Evolutionary conservation across 2,329 filamentous ascomycete species (phyloP).

Genomic region (Macrophomina phaseolina): DNA sequence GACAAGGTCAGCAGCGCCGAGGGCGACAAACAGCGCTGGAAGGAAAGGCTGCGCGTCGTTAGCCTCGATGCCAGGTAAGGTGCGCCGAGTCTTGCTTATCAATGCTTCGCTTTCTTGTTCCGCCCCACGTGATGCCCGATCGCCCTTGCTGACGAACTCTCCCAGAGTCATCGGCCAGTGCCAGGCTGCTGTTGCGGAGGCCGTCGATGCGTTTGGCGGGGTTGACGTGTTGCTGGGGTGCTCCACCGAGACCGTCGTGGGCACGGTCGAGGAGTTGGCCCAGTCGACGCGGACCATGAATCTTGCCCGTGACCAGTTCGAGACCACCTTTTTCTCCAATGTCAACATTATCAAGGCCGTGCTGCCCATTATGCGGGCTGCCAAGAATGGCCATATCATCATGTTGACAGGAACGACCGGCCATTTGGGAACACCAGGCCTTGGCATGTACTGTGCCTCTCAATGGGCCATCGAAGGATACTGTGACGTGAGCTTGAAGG

Average conservation of each 20-base stretch:
- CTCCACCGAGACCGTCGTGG: slow-evolving; percentile 85
- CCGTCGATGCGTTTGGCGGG: slow-evolving; percentile 80
- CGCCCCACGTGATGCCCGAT: slow-evolving; percentile 6
- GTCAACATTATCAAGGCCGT: slow-evolving; percentile 94
- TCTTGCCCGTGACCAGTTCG: slow-evolving; percentile 88
- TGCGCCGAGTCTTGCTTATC: slow-evolving; percentile 27
- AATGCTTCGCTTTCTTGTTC: neutral
- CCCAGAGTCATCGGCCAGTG: slow-evolving; percentile 69
- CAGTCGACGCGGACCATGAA: slow-evolving; percentile 74
- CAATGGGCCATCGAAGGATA: slow-evolving; percentile 96
- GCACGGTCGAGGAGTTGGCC: slow-evolving; percentile 87
- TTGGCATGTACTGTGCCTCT: slow-evolving; percentile 88
- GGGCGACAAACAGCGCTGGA: slow-evolving; percentile 75
- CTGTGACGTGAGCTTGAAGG: slow-evolving; percentile 69
- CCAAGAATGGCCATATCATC: slow-evolving; percentile 87
- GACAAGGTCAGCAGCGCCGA: slow-evolving; percentile 57
- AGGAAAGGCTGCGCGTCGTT: slow-evolving; percentile 72
- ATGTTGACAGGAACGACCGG: slow-evolving; percentile 87
- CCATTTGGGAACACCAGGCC: slow-evolving; percentile 88
- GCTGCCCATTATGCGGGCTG: slow-evolving; percentile 77
- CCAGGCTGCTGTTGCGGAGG: slow-evolving; percentile 85
- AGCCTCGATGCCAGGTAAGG: slow-evolving; percentile 61
- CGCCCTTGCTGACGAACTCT: slow-evolving; percentile 22
- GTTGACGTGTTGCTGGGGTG: slow-evolving; percentile 92
- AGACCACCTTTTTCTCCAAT: slow-evolving; percentile 92